Evolutionary conservation across 768 basidiomycete species (phyloP).

Genomic region (Hericium alpestre): DNA sequence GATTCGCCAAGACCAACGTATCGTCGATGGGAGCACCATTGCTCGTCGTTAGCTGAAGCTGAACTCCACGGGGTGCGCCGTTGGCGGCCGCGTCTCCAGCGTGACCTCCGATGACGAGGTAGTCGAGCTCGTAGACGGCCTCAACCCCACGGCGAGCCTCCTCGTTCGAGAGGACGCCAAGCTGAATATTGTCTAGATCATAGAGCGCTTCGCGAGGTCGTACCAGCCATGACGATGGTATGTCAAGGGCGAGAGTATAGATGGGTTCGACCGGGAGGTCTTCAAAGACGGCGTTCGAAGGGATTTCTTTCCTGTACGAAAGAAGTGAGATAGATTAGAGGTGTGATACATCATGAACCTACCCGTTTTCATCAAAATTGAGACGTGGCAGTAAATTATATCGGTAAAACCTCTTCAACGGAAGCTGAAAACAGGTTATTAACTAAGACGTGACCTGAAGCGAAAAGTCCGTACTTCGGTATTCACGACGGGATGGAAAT

Average conservation of each 20-base stretch:
- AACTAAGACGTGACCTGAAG: too few species aligned
- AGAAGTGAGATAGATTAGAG: slow-evolving; percentile 16
- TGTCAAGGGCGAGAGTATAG: slow-evolving; percentile 89
- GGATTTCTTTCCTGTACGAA: slow-evolving; percentile 35
- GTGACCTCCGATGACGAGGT: slow-evolving; percentile 90
- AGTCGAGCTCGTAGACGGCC: slow-evolving; percentile 80
- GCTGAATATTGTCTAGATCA: slow-evolving; percentile 92
- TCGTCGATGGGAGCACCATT: slow-evolving; percentile 51
- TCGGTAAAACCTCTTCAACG: slow-evolving; percentile 88
- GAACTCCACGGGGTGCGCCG: slow-evolving; percentile 78
- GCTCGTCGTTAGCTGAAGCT: slow-evolving; percentile 63
- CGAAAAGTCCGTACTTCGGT: too few species aligned
- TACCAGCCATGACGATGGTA: slow-evolving; percentile 86
- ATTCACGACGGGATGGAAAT: slow-evolving; percentile 53
- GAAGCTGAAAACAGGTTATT: slow-evolving; percentile 40
- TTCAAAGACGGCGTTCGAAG: slow-evolving; percentile 52
- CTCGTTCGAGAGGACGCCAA: slow-evolving; percentile 49
- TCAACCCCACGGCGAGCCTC: slow-evolving; percentile 48
- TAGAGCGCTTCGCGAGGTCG: slow-evolving; percentile 80
- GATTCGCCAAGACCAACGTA: slow-evolving; percentile 86
- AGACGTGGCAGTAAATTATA: slow-evolving; percentile 52
- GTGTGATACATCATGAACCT: slow-evolving; percentile 15
- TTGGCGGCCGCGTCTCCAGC: slow-evolving; percentile 62
- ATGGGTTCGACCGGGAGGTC: slow-evolving; percentile 78
- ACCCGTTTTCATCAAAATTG: slow-evolving; percentile 65